A percentile compares a stretch with the other conserved stretches of the same genome.
These are phyloP conservation scores for Lactifluus pinguis DNA, from an alignment of 768 basidiomycete species.

Conservation along the genomic window DNA sequence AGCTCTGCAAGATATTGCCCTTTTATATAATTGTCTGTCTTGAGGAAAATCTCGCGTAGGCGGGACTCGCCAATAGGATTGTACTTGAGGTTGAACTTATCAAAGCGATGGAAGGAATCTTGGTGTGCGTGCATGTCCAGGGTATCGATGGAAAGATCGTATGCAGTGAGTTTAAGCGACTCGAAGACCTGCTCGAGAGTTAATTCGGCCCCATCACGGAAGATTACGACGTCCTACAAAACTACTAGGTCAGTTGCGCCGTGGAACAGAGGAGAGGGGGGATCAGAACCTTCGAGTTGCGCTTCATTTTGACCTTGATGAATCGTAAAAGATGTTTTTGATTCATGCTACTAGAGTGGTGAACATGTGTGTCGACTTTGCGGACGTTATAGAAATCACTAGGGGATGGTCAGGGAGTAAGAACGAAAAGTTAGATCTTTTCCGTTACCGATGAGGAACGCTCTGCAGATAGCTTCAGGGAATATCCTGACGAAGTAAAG, in stretches of 20 bases:
- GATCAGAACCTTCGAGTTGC: constrained; percentile 58
- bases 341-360: constrained; percentile 98
- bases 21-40: constrained; percentile 92
- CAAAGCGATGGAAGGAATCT: constrained; percentile 97
- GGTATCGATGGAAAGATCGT: constrained; percentile 97
- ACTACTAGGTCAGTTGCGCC: neutral
- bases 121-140: constrained; percentile 99
- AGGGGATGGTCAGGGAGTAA: neutral
- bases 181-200: constrained; percentile 94
- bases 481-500: neutral
- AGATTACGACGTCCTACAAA: constrained; percentile 84
- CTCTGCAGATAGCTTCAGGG: constrained; percentile 34
- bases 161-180: constrained; percentile 88
- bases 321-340: constrained; percentile 97
- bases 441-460: constrained; percentile 67
- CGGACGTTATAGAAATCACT: constrained; percentile 98
- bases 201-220: constrained; percentile 83
- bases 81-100: constrained; percentile 97
- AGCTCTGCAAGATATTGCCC: constrained; percentile 93
- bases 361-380: constrained; percentile 98
- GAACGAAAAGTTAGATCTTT: neutral
- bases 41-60: constrained; percentile 93
- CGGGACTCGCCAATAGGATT: constrained; percentile 95
- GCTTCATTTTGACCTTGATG: constrained; percentile 98
- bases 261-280: neutral